Conservation (phyloP, 140 eudicot genomes). For the Stevia rebaudiana region DNA sequence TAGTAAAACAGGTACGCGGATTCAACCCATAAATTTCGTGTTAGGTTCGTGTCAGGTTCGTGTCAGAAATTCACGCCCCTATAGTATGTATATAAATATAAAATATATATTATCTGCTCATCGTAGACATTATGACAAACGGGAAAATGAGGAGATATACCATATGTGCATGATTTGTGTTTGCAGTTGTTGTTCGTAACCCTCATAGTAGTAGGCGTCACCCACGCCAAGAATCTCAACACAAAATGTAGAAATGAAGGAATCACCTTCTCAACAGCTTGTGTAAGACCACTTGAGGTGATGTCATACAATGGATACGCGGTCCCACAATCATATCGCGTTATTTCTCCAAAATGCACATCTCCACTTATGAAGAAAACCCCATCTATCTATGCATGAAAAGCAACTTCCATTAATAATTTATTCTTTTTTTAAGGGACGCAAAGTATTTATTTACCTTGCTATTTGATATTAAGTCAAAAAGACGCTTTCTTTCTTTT, state of each 20-base stretch:
- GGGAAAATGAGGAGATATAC: slow-evolving; percentile 18
- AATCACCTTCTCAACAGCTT: slow-evolving; percentile 54
- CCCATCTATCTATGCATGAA: slow-evolving; percentile 46
- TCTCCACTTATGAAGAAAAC: slow-evolving; percentile 73
- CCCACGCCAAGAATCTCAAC: slow-evolving; percentile 57
- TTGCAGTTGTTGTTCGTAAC: slow-evolving; percentile 49
- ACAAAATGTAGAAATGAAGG: slow-evolving; percentile 41
- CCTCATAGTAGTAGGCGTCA: slow-evolving; percentile 63
- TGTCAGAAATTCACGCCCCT: too few species aligned
- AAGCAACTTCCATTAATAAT: not conserved
- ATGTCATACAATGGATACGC: slow-evolving; percentile 65
- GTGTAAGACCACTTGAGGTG: slow-evolving; percentile 69
- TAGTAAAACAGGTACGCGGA: too few species aligned
- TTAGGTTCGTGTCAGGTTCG: too few species aligned
- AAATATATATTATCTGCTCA: not conserved
- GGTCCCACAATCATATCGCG: slow-evolving; percentile 54
- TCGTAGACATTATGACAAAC: not conserved
- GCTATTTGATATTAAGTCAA: slow-evolving; percentile 47
- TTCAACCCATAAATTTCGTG: too few species aligned
- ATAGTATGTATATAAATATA: too few species aligned
- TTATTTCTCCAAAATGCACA: slow-evolving; percentile 69
- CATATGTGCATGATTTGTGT: slow-evolving; percentile 59
- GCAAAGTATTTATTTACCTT: slow-evolving; percentile 38
- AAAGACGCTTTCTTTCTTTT: slow-evolving; percentile 54
- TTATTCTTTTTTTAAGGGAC: not conserved